Evolutionary conservation across 2,329 filamentous ascomycete genomes (phyloP), one percentile per base, ranked within the genome.

Genomic region (Xylaria sp.): DNA sequence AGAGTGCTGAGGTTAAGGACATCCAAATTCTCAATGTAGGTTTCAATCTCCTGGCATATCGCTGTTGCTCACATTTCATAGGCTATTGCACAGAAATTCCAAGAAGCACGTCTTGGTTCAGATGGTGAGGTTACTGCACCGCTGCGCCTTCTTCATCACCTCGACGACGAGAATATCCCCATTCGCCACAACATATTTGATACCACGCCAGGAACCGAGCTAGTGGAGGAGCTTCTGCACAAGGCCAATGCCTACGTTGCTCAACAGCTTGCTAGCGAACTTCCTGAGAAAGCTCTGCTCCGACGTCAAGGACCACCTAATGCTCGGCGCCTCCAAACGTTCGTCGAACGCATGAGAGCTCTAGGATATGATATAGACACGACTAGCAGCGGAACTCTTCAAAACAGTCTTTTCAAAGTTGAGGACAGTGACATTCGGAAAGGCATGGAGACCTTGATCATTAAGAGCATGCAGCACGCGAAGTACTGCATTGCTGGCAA

Each of bases 91-190:
- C 92, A 94, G 78, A 97, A 96, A 80, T 97, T 98, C 86, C 92
- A 94, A 52, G 93, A 98, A 82, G 86, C 89, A 59, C 92, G 96
- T 68, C 92, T 98, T 68, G 93, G 92, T 66, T 91, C 94, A 62
- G 91, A 92, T 43, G 90, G 90, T 52, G 89, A 92, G 72, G 90
- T 92, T 13, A 92, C 97, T 75, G 92, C 94, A 41, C 91, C 95
- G 49, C 88, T 99, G 62, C 92, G 96, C 66, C 87, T 99, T 56
- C 85, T 98, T 70, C 94, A 97, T 81, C 94, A 97, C 82, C 87
- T 98, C 49, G 96, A 99, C 75, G 96, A 99, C 75, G 96, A 99
- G 85, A 98, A 98, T 80, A 94, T 98, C 62, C 96, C 95, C 2
- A 94, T 98, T 49, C 94, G 97, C 83, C 90, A 94, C 79, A 99